These are phyloP conservation scores for Plasmodium malariae DNA, from an alignment of 169 alveolate genomes.

Conservation along the genomic window DNA sequence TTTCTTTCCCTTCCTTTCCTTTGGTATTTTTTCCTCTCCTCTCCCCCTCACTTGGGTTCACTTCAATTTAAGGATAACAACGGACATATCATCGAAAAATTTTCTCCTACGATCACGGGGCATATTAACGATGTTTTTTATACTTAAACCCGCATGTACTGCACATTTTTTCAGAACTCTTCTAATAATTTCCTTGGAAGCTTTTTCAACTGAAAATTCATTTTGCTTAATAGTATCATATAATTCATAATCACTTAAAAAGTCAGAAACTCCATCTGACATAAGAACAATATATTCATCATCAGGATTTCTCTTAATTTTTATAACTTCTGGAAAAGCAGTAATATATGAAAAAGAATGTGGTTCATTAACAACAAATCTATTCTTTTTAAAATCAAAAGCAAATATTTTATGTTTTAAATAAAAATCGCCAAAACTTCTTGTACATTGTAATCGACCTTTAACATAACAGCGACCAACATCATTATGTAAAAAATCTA, in stretches of 20 bases:
- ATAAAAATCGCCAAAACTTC: conserved; percentile 83
- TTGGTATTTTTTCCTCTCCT: neutral
- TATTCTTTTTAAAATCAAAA: conserved; percentile 36
- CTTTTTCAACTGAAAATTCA: conserved; percentile 9
- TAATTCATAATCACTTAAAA: conserved; percentile 74
- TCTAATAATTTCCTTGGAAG: conserved; percentile 27
- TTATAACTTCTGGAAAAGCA: conserved; percentile 76
- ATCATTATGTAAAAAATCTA: neutral
- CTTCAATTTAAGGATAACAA: conserved; percentile 45
- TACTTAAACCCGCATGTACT: neutral
- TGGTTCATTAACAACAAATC: conserved; percentile 24
- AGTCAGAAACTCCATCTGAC: conserved; percentile 85
- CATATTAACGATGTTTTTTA: neutral
- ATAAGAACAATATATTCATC: conserved; percentile 79
- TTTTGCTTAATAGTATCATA: conserved; percentile 9
- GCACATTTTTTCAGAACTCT: conserved; percentile 47
- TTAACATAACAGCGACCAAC: conserved; percentile 79
- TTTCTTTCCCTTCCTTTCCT: neutral
- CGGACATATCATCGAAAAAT: conserved; percentile 68
- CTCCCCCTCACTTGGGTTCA: neutral
- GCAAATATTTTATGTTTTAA: conserved; percentile 75
- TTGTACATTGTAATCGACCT: conserved; percentile 86
- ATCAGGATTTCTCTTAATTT: conserved; percentile 18
- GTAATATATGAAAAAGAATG: conserved; percentile 81
- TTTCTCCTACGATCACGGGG: conserved; percentile 25